A percentile compares a stretch with the other conserved stretches of the same genome.
phyloP scores from a whole-genome alignment of 2,329 filamentous ascomycete species.

The Apiospora hydei region DNA sequence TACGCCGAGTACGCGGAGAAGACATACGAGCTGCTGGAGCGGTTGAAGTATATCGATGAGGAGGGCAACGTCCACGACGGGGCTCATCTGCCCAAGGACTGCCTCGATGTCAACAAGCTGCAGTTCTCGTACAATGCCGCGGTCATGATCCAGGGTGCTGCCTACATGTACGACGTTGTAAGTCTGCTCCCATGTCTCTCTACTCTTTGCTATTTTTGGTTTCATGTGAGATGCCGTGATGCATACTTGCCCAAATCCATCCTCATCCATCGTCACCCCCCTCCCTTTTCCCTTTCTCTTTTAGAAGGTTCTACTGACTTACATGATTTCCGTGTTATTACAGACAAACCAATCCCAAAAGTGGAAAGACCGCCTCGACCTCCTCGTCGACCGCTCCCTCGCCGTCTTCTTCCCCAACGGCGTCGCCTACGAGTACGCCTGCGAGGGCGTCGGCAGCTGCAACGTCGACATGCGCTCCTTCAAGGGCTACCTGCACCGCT shows the following conservation, averaged over 20 bases:
- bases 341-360: slow-evolving; percentile 30
- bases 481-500: slow-evolving; percentile 63
- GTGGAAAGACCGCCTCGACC: slow-evolving; percentile 56
- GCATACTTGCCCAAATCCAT: neutral
- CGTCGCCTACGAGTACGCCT: slow-evolving; percentile 59
- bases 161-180: slow-evolving; percentile 64
- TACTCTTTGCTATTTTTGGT: neutral
- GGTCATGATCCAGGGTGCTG: slow-evolving; percentile 60
- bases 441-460: slow-evolving; percentile 53
- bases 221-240: no score
- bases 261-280: no score
- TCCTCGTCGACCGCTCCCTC: slow-evolving; percentile 53
- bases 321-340: slow-evolving; percentile 45
- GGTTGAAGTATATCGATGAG: slow-evolving; percentile 58
- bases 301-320: neutral
- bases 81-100: slow-evolving; percentile 57
- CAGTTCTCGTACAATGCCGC: slow-evolving; percentile 66
- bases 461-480: slow-evolving; percentile 65
- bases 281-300: neutral
- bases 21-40: slow-evolving; percentile 63
- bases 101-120: slow-evolving; percentile 57
- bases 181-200: slow-evolving; percentile 27
- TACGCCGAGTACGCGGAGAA: slow-evolving; percentile 64
- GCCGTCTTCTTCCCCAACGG: slow-evolving; percentile 54
- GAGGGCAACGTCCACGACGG: slow-evolving; percentile 69